Evolutionary conservation across 306 rosid genomes (phyloP), one percentile per base, ranked within the genome.

Genomic region (Citrullus mucosospermus): DNA sequence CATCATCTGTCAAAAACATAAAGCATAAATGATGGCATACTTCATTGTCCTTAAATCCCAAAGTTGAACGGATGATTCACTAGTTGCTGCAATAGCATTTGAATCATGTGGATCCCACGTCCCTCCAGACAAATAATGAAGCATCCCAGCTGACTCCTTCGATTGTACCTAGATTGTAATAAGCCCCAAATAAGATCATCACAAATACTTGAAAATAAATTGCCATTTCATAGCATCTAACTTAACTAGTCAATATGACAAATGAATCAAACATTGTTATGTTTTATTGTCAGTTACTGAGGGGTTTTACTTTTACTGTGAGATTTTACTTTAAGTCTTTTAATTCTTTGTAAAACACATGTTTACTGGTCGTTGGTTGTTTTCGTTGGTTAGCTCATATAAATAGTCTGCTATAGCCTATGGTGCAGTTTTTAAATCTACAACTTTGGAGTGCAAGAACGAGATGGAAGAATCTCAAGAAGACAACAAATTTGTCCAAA

Each of bases 81-180:
- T 87, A 79, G 89, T 92, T 63, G 89, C 90, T 28, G 93, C 95
- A 81, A 95, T 86, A 82, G 93, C 93, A 89, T 91, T 92, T 81
- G 83, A 81, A 79, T 95, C 96, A 85, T 95, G 98, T 5, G 98
- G 98, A 88, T 95, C 97, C 97, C 98, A 95, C 78, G 97, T 93
- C 55, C 98, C 97, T 86, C 96, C 98, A 83, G 95, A 88, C 75
- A 93, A 83, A 84, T 87, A 85, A 86, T 88, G 98, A 85, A 91
- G 80, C 85, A 90, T 82, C 61, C 97, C 97, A 69, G 91, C 93
- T 18, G 99, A 92, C 82, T 91, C 93, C 84, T 91, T 88, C 0
- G 97, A 91, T 85, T 95, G 97, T 66, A 90, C 90, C 99, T 95
- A 84, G 62, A 75, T 75, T 34, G 48, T 67, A 34, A 83, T 36